Conservation (phyloP, 352 stramenopile genomes). For the Phytopythium vexans region DNA sequence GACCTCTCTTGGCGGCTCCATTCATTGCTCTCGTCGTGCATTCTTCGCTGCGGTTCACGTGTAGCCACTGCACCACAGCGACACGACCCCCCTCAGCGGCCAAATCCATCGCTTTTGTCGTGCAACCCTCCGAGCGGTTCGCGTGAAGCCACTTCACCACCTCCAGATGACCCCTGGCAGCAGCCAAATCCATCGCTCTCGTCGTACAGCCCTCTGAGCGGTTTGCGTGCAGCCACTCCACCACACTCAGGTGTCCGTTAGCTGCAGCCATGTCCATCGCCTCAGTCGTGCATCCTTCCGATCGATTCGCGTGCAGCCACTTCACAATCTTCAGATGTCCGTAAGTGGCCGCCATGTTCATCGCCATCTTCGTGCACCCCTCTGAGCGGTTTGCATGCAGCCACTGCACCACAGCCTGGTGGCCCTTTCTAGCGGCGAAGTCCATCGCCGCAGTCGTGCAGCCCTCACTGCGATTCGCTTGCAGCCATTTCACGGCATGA, state of each 20-base stretch:
- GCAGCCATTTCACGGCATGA: constrained; percentile 21
- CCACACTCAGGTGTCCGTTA: constrained; percentile 15
- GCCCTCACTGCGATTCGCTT: constrained; percentile 19
- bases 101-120: constrained; percentile 20
- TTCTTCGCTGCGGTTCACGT: constrained; percentile 11
- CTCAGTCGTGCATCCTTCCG: constrained; percentile 26
- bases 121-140: constrained; percentile 23
- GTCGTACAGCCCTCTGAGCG: constrained; percentile 21
- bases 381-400: constrained; percentile 17
- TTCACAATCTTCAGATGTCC: constrained; percentile 23
- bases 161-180: constrained; percentile 20
- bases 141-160: constrained; percentile 20
- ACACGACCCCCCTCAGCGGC: constrained; percentile 21
- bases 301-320: constrained; percentile 23
- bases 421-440: constrained; percentile 20
- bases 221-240: constrained; percentile 28
- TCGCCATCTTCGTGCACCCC: constrained; percentile 24
- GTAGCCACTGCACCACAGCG: constrained; percentile 20
- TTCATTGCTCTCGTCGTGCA: constrained; percentile 31
- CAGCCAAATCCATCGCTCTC: constrained; percentile 16
- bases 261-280: constrained; percentile 27
- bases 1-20: constrained; percentile 17
- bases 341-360: constrained; percentile 23
- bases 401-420: constrained; percentile 19
- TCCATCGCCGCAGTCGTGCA: constrained; percentile 26